Evolutionary conservation across 2,329 filamentous ascomycete species (phyloP).

Genomic region (Phialophora tarda): DNA sequence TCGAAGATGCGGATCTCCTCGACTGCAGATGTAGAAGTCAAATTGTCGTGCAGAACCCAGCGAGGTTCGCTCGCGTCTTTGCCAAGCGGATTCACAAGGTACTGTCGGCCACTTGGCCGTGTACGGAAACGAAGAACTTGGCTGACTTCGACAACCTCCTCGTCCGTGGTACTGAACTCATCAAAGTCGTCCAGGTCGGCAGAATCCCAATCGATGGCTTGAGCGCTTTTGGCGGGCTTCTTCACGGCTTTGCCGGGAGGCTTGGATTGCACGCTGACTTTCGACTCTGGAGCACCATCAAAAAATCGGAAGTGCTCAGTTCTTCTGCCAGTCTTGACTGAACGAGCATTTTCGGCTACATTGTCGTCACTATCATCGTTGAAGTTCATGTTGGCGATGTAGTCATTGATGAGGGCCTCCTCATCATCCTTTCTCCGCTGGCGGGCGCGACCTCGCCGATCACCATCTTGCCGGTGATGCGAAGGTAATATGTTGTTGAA

Average conservation of each 20-base stretch:
- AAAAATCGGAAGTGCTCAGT: conserved; percentile 38
- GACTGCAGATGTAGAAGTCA: conserved; percentile 42
- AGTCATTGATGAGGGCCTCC: conserved; percentile 68
- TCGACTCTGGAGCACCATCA: conserved; percentile 50
- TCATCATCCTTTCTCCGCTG: conserved; percentile 49
- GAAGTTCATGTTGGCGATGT: conserved; percentile 58
- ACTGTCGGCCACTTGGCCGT: conserved; percentile 54
- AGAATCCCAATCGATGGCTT: conserved; percentile 50
- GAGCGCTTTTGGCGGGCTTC: conserved; percentile 12
- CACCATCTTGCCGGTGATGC: conserved; percentile 3
- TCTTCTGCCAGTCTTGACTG: conserved; percentile 42
- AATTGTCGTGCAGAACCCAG: conserved; percentile 52
- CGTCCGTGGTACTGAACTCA: conserved; percentile 56
- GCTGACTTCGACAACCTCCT: conserved; percentile 51
- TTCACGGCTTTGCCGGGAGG: conserved; percentile 19
- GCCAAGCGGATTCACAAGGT: conserved; percentile 58
- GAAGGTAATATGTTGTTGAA: conserved; percentile 18
- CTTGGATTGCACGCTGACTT: conserved; percentile 44
- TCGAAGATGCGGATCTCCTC: conserved; percentile 46
- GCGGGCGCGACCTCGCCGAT: conserved; percentile 19
- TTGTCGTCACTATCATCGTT: conserved; percentile 39
- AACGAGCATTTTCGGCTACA: conserved; percentile 43
- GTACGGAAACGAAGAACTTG: conserved; percentile 54
- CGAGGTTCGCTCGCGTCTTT: conserved; percentile 54
- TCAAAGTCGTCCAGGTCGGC: conserved; percentile 56